A percentile compares a stretch with the other conserved stretches of the same genome.
Evolutionary conservation across 225 moss, liverwort and hornwort species (phyloP).

Genomic region (Anthoceros angustus): DNA sequence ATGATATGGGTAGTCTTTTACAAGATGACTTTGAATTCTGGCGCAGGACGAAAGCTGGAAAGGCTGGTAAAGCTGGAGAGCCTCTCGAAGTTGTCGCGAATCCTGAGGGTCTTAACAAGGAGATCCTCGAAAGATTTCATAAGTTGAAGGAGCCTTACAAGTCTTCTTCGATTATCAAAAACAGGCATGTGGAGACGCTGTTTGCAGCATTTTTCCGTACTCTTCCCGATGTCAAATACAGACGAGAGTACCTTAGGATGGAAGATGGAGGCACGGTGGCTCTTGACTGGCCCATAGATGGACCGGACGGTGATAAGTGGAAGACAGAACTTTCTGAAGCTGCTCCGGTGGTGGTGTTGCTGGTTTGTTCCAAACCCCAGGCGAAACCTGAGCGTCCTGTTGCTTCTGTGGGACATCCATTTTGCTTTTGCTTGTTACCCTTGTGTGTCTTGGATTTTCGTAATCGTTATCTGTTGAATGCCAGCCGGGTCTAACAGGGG

Average conservation of each 20-base stretch:
- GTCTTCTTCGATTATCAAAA: constrained; percentile 35
- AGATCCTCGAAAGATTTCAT: not conserved
- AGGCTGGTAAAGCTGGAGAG: not conserved
- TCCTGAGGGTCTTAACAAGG: not conserved
- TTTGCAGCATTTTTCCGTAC: constrained; percentile 66
- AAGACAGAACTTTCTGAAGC: constrained; percentile 19
- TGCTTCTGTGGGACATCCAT: constrained; percentile 3
- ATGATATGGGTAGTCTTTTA: not conserved
- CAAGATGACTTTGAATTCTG: not conserved
- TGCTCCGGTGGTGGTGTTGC: constrained; percentile 46
- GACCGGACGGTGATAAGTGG: constrained; percentile 21
- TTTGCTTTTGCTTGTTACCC: not conserved
- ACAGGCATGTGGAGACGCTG: constrained; percentile 84
- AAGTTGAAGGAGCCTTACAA: constrained; percentile 36
- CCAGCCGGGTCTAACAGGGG: constrained; percentile 95
- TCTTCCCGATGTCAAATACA: constrained; percentile 41
- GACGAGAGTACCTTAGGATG: constrained; percentile 64
- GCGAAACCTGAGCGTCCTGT: not conserved
- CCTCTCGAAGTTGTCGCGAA: not conserved
- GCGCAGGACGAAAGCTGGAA: not conserved
- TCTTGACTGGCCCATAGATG: constrained; percentile 57
- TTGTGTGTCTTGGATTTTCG: not conserved
- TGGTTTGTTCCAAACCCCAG: constrained; percentile 31
- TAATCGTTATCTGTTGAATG: not conserved
- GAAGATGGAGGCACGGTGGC: constrained; percentile 80